These are phyloP conservation scores for Trichoderma asperelloides DNA, from an alignment of 495 filamentous ascomycete species.

Conservation along the genomic window DNA sequence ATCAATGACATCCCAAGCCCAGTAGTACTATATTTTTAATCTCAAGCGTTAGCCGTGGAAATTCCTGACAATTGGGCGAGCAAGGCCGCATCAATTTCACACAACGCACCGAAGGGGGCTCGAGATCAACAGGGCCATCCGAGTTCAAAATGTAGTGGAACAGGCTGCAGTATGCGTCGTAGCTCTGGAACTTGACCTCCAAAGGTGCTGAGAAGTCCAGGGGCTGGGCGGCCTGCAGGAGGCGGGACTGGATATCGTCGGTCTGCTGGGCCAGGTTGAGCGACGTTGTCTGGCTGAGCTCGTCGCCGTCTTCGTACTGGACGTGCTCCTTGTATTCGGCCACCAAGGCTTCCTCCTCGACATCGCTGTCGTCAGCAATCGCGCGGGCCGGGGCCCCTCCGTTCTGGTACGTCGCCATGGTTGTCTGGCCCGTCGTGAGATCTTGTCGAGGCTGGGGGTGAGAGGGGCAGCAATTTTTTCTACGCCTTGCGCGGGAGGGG, in stretches of 20 bases:
- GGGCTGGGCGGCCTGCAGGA: slow-evolving; percentile 83
- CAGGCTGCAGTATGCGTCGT: slow-evolving; percentile 97
- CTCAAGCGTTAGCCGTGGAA: slow-evolving; percentile 15
- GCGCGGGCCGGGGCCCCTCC: slow-evolving; percentile 41
- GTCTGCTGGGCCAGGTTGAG: slow-evolving; percentile 44
- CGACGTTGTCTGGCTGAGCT: slow-evolving; percentile 54
- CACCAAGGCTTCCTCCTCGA: slow-evolving; percentile 87
- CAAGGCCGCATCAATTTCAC: not conserved
- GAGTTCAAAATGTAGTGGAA: slow-evolving; percentile 99
- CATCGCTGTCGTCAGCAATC: slow-evolving; percentile 76
- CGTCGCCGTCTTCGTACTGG: slow-evolving; percentile 77
- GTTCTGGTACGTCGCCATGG: slow-evolving; percentile 45
- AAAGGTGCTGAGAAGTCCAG: slow-evolving; percentile 90
- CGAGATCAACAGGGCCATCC: slow-evolving; percentile 91
- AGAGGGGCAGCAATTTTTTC: slow-evolving; percentile 14
- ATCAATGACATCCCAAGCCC: slow-evolving; percentile 99
- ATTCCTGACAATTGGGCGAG: not conserved
- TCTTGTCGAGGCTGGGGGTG: slow-evolving; percentile 10
- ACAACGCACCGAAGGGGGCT: slow-evolving; percentile 81
- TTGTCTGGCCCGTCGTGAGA: slow-evolving; percentile 9
- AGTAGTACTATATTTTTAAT: slow-evolving; percentile 66
- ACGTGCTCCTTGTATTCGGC: slow-evolving; percentile 94
- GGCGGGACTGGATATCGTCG: slow-evolving; percentile 84
- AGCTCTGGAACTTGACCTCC: slow-evolving; percentile 93
- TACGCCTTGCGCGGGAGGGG: not conserved